Percentiles rank a stretch among this genome's conserved stretches.
These are phyloP conservation scores for Penicillium subrubescens DNA, from an alignment of 495 filamentous ascomycete species.

Conservation along the genomic window DNA sequence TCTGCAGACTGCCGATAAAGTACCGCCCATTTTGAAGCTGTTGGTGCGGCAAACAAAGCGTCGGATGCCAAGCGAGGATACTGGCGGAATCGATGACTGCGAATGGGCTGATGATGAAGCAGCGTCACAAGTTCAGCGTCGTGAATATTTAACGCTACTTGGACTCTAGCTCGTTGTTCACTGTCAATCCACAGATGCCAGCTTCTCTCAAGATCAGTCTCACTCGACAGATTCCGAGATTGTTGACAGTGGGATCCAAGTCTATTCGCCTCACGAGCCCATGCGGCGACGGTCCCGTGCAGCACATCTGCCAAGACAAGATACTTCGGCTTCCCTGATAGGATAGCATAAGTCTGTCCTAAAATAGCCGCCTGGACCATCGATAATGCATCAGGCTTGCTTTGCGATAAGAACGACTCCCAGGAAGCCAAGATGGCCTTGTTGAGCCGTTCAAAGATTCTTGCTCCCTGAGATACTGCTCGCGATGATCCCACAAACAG, in stretches of 20 bases:
- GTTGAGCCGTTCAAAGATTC: slow-evolving; percentile 38
- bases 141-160: slow-evolving; percentile 33
- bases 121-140: slow-evolving; percentile 40
- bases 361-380: slow-evolving; percentile 42
- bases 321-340: slow-evolving; percentile 34
- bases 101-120: slow-evolving; percentile 37
- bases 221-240: slow-evolving; percentile 15
- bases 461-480: slow-evolving; percentile 29
- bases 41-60: slow-evolving; percentile 33
- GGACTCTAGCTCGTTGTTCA: slow-evolving; percentile 24
- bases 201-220: slow-evolving; percentile 19
- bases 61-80: slow-evolving; percentile 26
- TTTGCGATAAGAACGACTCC: slow-evolving; percentile 25
- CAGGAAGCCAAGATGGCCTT: slow-evolving; percentile 41
- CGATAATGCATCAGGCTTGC: slow-evolving; percentile 32
- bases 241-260: slow-evolving; percentile 4
- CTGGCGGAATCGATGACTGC: slow-evolving; percentile 27
- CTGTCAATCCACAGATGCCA: slow-evolving; percentile 25
- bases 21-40: slow-evolving; percentile 31
- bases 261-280: slow-evolving; percentile 32
- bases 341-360: slow-evolving; percentile 42
- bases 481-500: slow-evolving; percentile 32
- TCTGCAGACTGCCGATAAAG: slow-evolving; percentile 14
- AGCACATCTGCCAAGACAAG: slow-evolving; percentile 36
- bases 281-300: slow-evolving; percentile 43